phyloP scores from a whole-genome alignment of 2,329 filamentous ascomycete species.

The Byssothecium circinans region DNA sequence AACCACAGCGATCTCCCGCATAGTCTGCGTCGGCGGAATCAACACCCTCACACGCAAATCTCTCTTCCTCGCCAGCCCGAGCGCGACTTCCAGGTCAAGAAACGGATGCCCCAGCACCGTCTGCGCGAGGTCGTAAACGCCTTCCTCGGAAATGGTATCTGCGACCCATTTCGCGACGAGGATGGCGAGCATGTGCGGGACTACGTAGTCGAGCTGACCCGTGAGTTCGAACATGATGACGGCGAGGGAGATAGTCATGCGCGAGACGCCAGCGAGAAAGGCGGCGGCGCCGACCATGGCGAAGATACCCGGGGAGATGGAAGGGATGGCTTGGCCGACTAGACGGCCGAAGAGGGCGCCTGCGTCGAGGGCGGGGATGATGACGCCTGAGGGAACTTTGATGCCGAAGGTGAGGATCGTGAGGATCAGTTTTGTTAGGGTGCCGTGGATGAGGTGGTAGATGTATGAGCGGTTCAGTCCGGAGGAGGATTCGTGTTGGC shows the following conservation, averaged over 20 bases:
- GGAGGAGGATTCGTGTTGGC: constrained; percentile 49
- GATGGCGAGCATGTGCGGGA: constrained; percentile 63
- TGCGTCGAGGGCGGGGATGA: constrained; percentile 61
- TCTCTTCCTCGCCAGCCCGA: constrained; percentile 46
- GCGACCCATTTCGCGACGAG: constrained; percentile 62
- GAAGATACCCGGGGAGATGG: constrained; percentile 59
- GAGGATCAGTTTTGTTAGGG: constrained; percentile 57
- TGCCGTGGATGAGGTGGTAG: constrained; percentile 56
- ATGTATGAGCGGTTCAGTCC: constrained; percentile 47
- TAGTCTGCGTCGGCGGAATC: constrained; percentile 57
- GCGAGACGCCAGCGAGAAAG: constrained; percentile 60
- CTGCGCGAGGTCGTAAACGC: constrained; percentile 64
- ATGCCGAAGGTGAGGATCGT: constrained; percentile 62
- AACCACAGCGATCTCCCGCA: constrained; percentile 58
- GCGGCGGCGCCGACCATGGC: constrained; percentile 63
- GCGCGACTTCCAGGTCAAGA: constrained; percentile 55
- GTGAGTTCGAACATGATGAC: constrained; percentile 65
- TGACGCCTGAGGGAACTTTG: constrained; percentile 63
- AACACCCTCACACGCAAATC: constrained; percentile 48
- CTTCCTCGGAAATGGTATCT: constrained; percentile 55
- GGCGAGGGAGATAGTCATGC: constrained; percentile 61
- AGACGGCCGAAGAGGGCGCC: constrained; percentile 62
- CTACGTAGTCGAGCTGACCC: constrained; percentile 59
- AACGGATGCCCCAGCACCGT: constrained; percentile 62
- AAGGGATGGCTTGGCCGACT: constrained; percentile 49